phyloP scores from a whole-genome alignment of 768 basidiomycete genomes.

The Basidioascus undulatus region DNA sequence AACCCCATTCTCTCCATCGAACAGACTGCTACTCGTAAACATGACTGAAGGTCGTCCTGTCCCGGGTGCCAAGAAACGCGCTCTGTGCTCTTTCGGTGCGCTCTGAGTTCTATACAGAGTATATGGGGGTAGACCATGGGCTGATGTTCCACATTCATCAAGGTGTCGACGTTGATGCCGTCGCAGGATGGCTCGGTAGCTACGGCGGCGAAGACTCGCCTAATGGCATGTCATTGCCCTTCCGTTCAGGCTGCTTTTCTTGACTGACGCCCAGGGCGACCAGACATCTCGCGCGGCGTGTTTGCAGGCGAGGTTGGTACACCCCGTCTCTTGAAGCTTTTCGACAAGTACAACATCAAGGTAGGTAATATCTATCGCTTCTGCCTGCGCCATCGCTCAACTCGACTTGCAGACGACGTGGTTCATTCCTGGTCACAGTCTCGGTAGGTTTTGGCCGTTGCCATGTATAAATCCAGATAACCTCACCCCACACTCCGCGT shows the following conservation, averaged over 20 bases:
- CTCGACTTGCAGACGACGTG: not conserved
- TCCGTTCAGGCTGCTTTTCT: constrained; percentile 6
- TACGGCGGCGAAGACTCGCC: constrained; percentile 54
- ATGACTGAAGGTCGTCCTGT: too few relatives aligned
- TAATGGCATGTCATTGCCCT: constrained; percentile 35
- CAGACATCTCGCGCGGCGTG: constrained; percentile 24
- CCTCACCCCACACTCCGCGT: too few relatives aligned
- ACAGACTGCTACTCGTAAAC: too few relatives aligned
- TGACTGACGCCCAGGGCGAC: constrained; percentile 3
- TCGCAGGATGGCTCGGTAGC: constrained; percentile 50
- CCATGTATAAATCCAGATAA: too few relatives aligned
- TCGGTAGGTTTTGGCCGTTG: too few relatives aligned
- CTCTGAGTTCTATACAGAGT: too few relatives aligned
- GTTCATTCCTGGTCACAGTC: constrained; percentile 30
- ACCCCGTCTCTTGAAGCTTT: constrained; percentile 42
- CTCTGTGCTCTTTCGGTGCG: constrained; percentile 5
- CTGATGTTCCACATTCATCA: too few relatives aligned
- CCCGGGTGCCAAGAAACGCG: too few relatives aligned
- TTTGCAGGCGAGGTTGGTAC: constrained; percentile 53
- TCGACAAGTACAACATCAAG: constrained; percentile 39
- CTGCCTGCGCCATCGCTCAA: not conserved
- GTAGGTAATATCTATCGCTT: constrained; percentile 20
- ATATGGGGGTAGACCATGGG: too few relatives aligned
- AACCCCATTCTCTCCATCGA: too few relatives aligned
- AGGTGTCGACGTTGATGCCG: constrained; percentile 56